These are phyloP conservation scores for Byssoonygena ceratinophila DNA, from an alignment of 2,329 filamentous ascomycete genomes.

Conservation along the genomic window DNA sequence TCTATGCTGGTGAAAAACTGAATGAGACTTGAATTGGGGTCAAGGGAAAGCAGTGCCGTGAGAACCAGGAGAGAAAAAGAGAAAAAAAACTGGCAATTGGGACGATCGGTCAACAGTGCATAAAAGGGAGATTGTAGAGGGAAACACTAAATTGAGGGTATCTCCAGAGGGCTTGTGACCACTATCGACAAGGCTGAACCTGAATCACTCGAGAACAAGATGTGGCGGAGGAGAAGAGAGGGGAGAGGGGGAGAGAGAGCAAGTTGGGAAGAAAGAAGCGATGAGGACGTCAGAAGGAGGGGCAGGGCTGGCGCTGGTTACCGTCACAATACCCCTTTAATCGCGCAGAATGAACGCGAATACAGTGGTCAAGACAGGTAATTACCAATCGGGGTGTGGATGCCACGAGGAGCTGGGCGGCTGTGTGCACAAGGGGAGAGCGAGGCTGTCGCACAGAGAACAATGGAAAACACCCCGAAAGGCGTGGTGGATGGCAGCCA, in stretches of 20 bases:
- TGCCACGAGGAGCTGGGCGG: background rate
- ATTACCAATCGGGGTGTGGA: background rate
- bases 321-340: background rate
- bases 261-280: background rate
- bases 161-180: background rate
- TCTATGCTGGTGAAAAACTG: slow-evolving; percentile 30
- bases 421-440: background rate
- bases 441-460: background rate
- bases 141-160: background rate
- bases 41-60: too few species aligned
- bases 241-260: background rate
- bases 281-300: background rate
- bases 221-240: background rate
- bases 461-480: background rate
- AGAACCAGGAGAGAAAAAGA: background rate
- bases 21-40: too few species aligned
- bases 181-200: slow-evolving; percentile 2
- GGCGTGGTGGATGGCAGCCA: background rate
- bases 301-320: background rate
- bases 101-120: background rate
- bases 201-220: background rate
- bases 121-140: background rate
- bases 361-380: slow-evolving; percentile 1
- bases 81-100: background rate
- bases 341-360: background rate